Base-by-base conservation (phyloP, 2,329 filamentous ascomycete species). In the Exophiala alcalophila region DNA sequence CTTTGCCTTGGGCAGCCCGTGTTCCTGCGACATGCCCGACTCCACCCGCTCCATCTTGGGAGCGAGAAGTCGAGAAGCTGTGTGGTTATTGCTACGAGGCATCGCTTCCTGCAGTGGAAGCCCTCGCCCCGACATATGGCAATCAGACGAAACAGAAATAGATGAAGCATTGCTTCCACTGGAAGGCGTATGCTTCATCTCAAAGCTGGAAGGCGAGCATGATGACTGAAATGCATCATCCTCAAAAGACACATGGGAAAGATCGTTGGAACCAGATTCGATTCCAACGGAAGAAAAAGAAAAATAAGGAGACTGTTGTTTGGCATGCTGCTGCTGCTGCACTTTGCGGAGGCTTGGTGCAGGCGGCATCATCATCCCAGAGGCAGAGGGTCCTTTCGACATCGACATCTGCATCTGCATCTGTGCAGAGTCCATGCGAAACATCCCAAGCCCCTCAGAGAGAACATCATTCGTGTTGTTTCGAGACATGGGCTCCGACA, bases 121-220 rank as follows among this genome's bases (percentile, higher is more conserved):
- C 50, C 71, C 68, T 49, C 69, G 69, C 32, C 62, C 55, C 40
- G 71, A 66, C 20, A 71, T 72, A 55, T 61, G 59, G 43, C 42
- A 39, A 23, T 50, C 38, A 47, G 34, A 43, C 30, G 45, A 54
- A 54, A 50, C 26, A 46, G 57, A 64, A 40, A 59, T 57, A 50
- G 65, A 64, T 42, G 71, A 72, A 50, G 54, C 59, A 52, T 65
- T 62, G 59, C 72, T 73, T 50, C 67, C 66, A 40, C 59, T 60
- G 46, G 73, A 77, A 57, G 66, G 55, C 51, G 71, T 71, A 59
- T 66, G 67, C 58, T 66, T 66, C 72, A 77, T 75, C 59, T 75
- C 70, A 58, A 63, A 60, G 61, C 63, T 67, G 52, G 41, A 57
- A 56, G 63, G 55, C 42, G 62, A 57, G 21, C 65, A 65, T 57